These are phyloP conservation scores for Aspergillus sp. DNA, from an alignment of 2,329 filamentous ascomycete genomes.

Conservation along the genomic window DNA sequence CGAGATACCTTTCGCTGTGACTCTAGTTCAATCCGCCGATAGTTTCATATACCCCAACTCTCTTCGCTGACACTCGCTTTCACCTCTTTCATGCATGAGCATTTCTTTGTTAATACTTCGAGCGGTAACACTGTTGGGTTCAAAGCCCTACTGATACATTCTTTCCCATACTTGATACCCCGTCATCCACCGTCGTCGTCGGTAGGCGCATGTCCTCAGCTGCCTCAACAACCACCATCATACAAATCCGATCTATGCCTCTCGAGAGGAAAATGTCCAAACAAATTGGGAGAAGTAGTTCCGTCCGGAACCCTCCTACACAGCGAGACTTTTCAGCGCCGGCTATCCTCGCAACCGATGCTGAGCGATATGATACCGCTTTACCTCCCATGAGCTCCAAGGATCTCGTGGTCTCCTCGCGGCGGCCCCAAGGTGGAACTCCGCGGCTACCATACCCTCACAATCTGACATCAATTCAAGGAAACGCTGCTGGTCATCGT, in stretches of 20 bases:
- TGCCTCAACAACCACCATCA: background rate
- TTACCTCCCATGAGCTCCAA: conserved; percentile 32
- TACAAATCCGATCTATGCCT: background rate
- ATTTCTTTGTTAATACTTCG: background rate
- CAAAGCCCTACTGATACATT: background rate
- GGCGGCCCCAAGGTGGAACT: conserved; percentile 14
- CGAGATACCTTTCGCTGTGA: conserved; percentile 4
- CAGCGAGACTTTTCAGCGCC: conserved; percentile 3
- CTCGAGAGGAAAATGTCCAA: conserved; percentile 13
- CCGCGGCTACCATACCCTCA: conserved; percentile 24
- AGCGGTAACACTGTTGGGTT: background rate
- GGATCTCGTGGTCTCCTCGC: conserved; percentile 13
- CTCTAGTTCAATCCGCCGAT: background rate
- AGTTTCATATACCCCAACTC: conserved; percentile 5
- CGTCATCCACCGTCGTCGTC: background rate
- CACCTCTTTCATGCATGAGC: conserved; percentile 3
- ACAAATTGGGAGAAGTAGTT: conserved; percentile 11
- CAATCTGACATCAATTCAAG: conserved; percentile 21
- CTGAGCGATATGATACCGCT: conserved; percentile 27
- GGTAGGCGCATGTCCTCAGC: conserved; percentile 4
- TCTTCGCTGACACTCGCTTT: conserved; percentile 6
- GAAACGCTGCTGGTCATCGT: conserved; percentile 31
- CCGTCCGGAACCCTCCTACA: conserved; percentile 7
- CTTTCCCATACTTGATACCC: background rate
- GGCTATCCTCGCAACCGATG: background rate